Base-by-base conservation (phyloP, 148 eudicot genomes). In the Mesembryanthemum crystallinum region DNA sequence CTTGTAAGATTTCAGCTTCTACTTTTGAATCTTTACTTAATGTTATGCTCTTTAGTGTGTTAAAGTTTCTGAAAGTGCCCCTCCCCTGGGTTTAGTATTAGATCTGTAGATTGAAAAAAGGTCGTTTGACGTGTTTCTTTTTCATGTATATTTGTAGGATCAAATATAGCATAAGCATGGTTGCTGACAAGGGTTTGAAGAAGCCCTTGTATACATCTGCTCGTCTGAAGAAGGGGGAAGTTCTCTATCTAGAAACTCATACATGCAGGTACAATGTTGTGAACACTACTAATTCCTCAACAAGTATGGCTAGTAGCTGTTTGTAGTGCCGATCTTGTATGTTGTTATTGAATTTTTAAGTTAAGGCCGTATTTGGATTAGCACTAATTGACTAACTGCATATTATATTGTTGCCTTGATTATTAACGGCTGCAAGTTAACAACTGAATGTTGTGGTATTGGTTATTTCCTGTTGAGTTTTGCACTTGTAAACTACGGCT, bases 131-230 rank as follows among this genome's bases (percentile, higher is more conserved):
- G 3, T 59, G 39, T 30, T 57, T 33, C 32, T 49, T 63, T 39
- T 15, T 69, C 32, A 43, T 60, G 1, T n/a, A n/a, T 73, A 72
- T 66, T 85, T 64, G 37, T 87, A 95, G 99, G 99, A 86, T 89
- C 39, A 92, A 95, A 75, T 95, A 95, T 76, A 95, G 97, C 75
- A 85, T 95, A 74, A 95, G 92, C 73, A 81, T 88, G 73, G 94
- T 95, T 73, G 99, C 99, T 23, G 99, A 95, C 87, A 92, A 95
- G 83, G 99, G 99, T 45, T 87, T 95, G 74, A 95, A 95, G 74
- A 90, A 86, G 82, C 89, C 97, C 60, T 85, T 87, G 69, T 95
- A 83, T 79, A 92, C 99, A 47, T 92, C 97, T 80, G 94, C 99
- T 58, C 96, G 99, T 58, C 66, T 95, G 88, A 95, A 95, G 81